Conservation (phyloP, 352 stramenopile species). For the Phytophthora fragariae region DNA sequence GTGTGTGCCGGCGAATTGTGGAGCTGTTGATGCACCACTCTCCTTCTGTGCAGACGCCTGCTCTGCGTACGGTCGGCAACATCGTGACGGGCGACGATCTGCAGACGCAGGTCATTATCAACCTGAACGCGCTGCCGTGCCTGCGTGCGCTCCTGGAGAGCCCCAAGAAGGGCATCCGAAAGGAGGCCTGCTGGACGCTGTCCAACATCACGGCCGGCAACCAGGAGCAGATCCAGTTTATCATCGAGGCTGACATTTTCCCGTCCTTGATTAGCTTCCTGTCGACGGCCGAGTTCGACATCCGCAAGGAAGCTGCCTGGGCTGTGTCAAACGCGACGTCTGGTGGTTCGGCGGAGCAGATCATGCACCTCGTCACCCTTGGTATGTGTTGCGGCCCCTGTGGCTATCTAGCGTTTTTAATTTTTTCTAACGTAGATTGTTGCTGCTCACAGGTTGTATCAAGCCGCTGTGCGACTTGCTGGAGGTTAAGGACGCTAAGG, state of each 20-base stretch:
- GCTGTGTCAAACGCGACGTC: slow-evolving; percentile 99
- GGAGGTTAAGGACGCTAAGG: slow-evolving; percentile 97
- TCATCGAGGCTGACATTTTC: slow-evolving; percentile 98
- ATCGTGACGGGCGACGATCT: slow-evolving; percentile 99
- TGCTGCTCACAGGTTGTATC: slow-evolving; percentile 89
- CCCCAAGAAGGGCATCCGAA: slow-evolving; percentile 98
- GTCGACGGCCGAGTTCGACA: slow-evolving; percentile 98
- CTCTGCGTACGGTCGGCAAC: slow-evolving; percentile 95
- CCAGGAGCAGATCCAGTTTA: slow-evolving; percentile 98
- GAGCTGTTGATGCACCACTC: slow-evolving; percentile 93
- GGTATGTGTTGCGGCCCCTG: slow-evolving; percentile 49
- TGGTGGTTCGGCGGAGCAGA: slow-evolving; percentile 94
- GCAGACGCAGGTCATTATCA: slow-evolving; percentile 99
- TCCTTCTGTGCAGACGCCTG: slow-evolving; percentile 85
- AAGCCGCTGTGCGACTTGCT: slow-evolving; percentile 97
- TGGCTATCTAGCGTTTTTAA: neutral
- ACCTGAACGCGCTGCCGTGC: slow-evolving; percentile 97
- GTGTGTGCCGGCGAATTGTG: slow-evolving; percentile 96
- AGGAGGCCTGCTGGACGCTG: slow-evolving; percentile 99
- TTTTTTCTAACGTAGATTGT: slow-evolving; percentile 12
- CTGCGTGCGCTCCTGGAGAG: slow-evolving; percentile 95
- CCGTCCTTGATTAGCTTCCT: slow-evolving; percentile 97
- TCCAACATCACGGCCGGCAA: slow-evolving; percentile 99
- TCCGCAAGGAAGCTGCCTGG: slow-evolving; percentile 98
- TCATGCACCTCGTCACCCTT: slow-evolving; percentile 96